A percentile compares a stretch with the other conserved stretches of the same genome.
These are phyloP conservation scores for Blastocystis sp. DNA, from an alignment of 352 stramenopile species.

Conservation along the genomic window DNA sequence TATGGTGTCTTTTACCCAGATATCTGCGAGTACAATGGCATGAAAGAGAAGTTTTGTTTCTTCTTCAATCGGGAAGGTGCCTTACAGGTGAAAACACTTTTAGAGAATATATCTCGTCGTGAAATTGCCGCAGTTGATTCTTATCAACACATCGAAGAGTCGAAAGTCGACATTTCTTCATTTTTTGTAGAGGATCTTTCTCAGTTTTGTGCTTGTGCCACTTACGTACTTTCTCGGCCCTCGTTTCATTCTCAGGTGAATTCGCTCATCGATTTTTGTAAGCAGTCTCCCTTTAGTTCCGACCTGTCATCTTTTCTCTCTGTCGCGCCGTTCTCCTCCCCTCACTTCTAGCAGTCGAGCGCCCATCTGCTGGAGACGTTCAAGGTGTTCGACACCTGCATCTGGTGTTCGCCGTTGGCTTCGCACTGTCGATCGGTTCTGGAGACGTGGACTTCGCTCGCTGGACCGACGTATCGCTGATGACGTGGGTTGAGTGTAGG, in stretches of 20 bases:
- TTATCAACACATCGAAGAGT: not conserved
- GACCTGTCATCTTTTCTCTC: not conserved
- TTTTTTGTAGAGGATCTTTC: conserved; percentile 31
- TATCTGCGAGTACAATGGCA: not conserved
- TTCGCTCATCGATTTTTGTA: not conserved
- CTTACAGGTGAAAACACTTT: not conserved
- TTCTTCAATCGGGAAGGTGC: not conserved
- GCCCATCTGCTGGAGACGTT: not conserved
- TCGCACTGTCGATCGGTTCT: not conserved
- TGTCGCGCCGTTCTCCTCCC: not conserved
- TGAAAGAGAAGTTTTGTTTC: not conserved
- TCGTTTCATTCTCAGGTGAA: not conserved
- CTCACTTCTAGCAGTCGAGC: not conserved
- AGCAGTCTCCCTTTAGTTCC: not conserved
- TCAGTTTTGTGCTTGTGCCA: not conserved
- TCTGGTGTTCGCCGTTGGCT: not conserved
- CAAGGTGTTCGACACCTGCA: not conserved
- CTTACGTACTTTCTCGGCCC: not conserved
- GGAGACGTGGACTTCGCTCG: not conserved
- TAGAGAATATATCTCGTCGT: not conserved
- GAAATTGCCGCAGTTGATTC: not conserved
- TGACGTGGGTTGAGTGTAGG: not conserved
- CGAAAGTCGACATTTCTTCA: not conserved
- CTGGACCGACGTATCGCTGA: not conserved
- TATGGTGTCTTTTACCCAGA: not conserved